phyloP scores from a whole-genome alignment of 345 rosid genomes.

The Hibiscus syriacus region DNA sequence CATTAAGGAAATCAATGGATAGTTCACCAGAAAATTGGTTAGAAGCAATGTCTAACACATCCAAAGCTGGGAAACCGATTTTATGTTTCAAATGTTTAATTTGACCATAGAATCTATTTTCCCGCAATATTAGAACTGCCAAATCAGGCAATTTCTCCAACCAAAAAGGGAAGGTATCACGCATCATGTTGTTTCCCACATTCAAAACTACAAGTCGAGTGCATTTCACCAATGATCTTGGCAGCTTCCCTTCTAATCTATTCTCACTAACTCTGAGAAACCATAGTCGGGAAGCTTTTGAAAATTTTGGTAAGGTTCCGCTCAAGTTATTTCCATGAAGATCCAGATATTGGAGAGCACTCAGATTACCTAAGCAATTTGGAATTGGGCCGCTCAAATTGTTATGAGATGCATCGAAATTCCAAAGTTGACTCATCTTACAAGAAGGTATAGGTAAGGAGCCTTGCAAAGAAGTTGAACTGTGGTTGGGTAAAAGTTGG shows the following conservation, averaged over 20 bases:
- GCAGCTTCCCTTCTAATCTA: background rate
- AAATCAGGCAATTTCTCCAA: background rate
- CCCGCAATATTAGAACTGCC: background rate
- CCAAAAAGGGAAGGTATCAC: background rate
- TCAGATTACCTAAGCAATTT: background rate
- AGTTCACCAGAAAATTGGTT: background rate
- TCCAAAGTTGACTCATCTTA: background rate
- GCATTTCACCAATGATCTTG: background rate
- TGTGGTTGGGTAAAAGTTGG: background rate
- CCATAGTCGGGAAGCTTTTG: background rate
- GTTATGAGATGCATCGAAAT: background rate
- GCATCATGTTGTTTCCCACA: background rate
- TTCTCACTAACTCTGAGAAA: background rate
- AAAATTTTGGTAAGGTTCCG: background rate
- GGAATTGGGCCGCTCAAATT: background rate
- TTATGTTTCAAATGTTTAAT: too few relatives aligned
- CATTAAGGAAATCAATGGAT: background rate
- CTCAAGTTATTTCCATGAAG: background rate
- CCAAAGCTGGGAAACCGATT: too few relatives aligned
- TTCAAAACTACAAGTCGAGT: background rate
- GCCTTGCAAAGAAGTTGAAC: background rate
- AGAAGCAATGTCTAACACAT: background rate
- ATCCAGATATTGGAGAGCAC: background rate
- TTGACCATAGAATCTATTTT: background rate
- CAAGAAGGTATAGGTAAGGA: background rate